These are phyloP conservation scores for Tuber magnatum DNA, from an alignment of 495 filamentous ascomycete genomes.

Conservation along the genomic window DNA sequence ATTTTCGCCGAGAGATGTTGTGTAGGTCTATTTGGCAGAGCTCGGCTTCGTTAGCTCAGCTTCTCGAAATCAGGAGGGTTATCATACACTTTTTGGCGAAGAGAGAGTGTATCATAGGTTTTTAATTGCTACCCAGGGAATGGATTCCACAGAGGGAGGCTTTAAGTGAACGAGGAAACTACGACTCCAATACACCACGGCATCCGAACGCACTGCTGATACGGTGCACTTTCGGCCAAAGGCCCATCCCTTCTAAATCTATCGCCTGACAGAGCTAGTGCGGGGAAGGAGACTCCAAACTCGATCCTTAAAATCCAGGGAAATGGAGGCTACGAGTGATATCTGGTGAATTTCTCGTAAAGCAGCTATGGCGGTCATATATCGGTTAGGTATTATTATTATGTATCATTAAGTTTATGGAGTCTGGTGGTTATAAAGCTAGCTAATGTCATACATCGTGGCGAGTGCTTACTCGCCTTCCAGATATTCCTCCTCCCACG, in stretches of 20 bases:
- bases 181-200: not conserved
- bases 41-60: not conserved
- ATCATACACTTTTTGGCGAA: not conserved
- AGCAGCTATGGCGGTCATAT: not conserved
- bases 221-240: not conserved
- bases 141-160: not conserved
- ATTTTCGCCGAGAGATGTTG: not conserved
- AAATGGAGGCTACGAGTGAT: not conserved
- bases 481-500: no score
- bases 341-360: not conserved
- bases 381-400: no score
- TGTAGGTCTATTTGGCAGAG: not conserved
- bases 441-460: no score
- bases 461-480: no score
- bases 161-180: not conserved
- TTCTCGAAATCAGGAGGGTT: not conserved
- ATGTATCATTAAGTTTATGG: no score
- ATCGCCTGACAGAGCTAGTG: not conserved
- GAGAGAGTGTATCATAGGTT: not conserved
- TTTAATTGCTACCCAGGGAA: not conserved
- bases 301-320: not conserved
- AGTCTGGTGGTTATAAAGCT: no score
- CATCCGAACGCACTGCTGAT: not conserved
- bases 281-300: not conserved
- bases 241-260: not conserved